phyloP scores from a whole-genome alignment of 73 alveolate genomes.

The Paramecium sonneborni region DNA sequence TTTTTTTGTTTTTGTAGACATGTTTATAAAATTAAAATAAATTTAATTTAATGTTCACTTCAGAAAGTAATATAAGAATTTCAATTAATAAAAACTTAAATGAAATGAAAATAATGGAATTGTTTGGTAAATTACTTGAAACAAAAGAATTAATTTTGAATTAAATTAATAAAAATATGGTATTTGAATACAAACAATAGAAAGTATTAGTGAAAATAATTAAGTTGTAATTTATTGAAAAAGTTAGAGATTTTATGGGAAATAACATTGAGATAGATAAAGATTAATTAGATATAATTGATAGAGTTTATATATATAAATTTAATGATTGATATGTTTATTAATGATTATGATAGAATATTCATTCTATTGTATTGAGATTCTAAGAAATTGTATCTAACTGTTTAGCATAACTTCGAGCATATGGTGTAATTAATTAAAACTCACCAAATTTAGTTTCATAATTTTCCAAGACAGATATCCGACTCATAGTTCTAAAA shows the following conservation, averaged over 20 bases:
- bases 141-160: background rate
- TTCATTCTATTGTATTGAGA: background rate
- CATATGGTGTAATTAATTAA: background rate
- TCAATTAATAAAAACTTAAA: background rate
- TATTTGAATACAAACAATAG: background rate
- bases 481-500: background rate
- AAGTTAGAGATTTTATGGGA: background rate
- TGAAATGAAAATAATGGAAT: background rate
- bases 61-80: background rate
- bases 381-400: background rate
- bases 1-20: background rate
- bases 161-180: background rate
- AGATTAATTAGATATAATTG: conserved; percentile 39
- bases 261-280: background rate
- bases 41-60: background rate
- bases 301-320: background rate
- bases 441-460: conserved; percentile 8
- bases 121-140: background rate
- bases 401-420: background rate
- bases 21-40: background rate
- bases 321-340: background rate
- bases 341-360: background rate
- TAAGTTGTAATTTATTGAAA: background rate
- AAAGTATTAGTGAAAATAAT: background rate
- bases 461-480: background rate